phyloP scores from a whole-genome alignment of 768 basidiomycete genomes.

The Mycena haematopus region DNA sequence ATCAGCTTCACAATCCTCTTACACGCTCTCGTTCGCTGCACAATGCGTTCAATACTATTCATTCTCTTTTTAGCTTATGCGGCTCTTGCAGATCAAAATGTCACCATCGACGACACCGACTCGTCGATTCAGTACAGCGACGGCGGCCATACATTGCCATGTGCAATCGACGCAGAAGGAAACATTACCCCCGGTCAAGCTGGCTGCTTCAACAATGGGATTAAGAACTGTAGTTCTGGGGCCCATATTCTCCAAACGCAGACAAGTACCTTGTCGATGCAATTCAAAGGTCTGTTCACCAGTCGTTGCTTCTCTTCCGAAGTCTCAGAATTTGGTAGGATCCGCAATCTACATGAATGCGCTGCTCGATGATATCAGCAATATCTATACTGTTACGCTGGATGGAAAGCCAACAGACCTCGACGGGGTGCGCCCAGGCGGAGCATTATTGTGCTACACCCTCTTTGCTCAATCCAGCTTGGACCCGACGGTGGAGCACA shows the following conservation, averaged over 20 bases:
- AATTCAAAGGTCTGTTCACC: slow-evolving; percentile 32
- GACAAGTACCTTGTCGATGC: slow-evolving; percentile 32
- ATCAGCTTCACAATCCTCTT: not conserved
- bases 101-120: slow-evolving; percentile 36
- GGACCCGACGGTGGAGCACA: slow-evolving; percentile 34
- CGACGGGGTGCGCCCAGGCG: slow-evolving; percentile 32
- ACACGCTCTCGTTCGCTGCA: slow-evolving; percentile 15
- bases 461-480: slow-evolving; percentile 34
- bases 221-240: slow-evolving; percentile 27
- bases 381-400: slow-evolving; percentile 34
- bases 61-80: not conserved
- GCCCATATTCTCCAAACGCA: slow-evolving; percentile 30
- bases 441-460: slow-evolving; percentile 32
- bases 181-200: slow-evolving; percentile 7
- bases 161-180: slow-evolving; percentile 18
- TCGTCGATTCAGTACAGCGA: slow-evolving; percentile 28
- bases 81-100: slow-evolving; percentile 27
- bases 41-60: slow-evolving; percentile 19
- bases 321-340: slow-evolving; percentile 20
- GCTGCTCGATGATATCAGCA: slow-evolving; percentile 30
- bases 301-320: not conserved
- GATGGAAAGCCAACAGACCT: slow-evolving; percentile 34
- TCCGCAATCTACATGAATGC: slow-evolving; percentile 37
- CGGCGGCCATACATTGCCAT: slow-evolving; percentile 29
- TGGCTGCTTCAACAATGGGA: slow-evolving; percentile 32